Conservation (phyloP, 2,329 filamentous ascomycete genomes). For the Thielaviopsis ethacetica region DNA sequence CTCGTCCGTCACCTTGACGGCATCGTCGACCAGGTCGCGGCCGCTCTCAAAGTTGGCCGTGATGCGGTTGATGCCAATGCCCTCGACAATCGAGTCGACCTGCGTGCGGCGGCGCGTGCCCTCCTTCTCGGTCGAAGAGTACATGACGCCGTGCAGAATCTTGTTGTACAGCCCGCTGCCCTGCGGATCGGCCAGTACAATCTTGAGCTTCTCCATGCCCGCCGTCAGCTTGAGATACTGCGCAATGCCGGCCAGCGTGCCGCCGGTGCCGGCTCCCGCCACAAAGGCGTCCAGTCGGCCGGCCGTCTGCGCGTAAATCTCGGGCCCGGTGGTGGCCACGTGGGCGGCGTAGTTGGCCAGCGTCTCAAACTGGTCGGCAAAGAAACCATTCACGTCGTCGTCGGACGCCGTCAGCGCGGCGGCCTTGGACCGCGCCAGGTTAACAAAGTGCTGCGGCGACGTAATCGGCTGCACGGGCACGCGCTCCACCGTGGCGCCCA, state of each 20-base stretch:
- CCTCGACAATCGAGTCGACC: slow-evolving; percentile 91
- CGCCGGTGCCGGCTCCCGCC: slow-evolving; percentile 84
- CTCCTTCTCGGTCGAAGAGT: slow-evolving; percentile 73
- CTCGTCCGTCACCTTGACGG: slow-evolving; percentile 70
- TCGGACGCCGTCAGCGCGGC: slow-evolving; percentile 48
- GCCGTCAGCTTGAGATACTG: slow-evolving; percentile 60
- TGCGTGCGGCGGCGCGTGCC: slow-evolving; percentile 79
- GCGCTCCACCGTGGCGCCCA: slow-evolving; percentile 84
- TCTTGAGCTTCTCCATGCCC: slow-evolving; percentile 40
- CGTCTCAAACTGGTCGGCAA: slow-evolving; percentile 93
- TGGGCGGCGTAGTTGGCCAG: slow-evolving; percentile 80
- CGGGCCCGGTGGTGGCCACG: slow-evolving; percentile 66
- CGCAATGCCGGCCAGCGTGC: slow-evolving; percentile 78
- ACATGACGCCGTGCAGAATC: slow-evolving; percentile 90
- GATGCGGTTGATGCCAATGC: slow-evolving; percentile 87
- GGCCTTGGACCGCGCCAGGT: slow-evolving; percentile 66
- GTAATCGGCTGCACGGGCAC: slow-evolving; percentile 85
- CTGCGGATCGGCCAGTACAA: slow-evolving; percentile 85
- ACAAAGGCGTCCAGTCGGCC: slow-evolving; percentile 74
- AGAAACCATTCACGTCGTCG: slow-evolving; percentile 64
- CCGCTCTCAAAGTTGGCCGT: slow-evolving; percentile 87
- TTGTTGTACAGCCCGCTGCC: slow-evolving; percentile 89
- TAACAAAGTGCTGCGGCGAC: slow-evolving; percentile 88
- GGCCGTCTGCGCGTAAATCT: slow-evolving; percentile 66
- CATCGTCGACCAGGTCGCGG: slow-evolving; percentile 73